Base-by-base conservation (phyloP, 331 rosid species). In the Malus hybrid region DNA sequence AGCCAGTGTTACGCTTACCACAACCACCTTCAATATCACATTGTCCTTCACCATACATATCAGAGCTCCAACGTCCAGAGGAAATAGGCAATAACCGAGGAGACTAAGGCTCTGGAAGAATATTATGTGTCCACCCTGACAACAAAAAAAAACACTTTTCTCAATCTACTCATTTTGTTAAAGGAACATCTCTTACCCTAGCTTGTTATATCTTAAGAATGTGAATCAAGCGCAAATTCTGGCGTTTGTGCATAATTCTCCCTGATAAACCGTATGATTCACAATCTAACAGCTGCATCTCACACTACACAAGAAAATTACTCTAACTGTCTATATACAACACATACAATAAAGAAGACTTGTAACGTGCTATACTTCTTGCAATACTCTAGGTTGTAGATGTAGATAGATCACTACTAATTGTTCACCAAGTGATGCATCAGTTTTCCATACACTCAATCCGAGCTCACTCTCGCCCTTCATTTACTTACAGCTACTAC, bases 61-160 rank as follows among this genome's bases (percentile, higher is more conserved):
- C 64, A 95, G 55, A 50, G 99, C 99, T 39, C 99, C 99, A 64
- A 95, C 54, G 44, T 86, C 99, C 81, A 95, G 87, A 74, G 99
- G 99, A 78, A 95, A 95, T 73, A 95, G 69, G 91, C 99, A 95
- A 73, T 92, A 95, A 44, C 99, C 99, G 82, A 95, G 85, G 16
- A 95, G 93, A 71, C 99, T 95, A 70, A 95, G 83, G 83, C 99
- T 95, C 84, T 95, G 99, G 73, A 95, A 92, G 97, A 92, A 95
- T 65, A 95, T 95, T 56, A 95, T 92, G 73, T 90, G 93, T 61
- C 99, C 99, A 13, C 99, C 99, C 99, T 95, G 90, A 76, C 12
- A 39, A 39, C 4, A 85, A 67, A 59, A 10, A 42, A 19, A 5
- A 22, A n/a, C 52, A 6, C 15, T 15, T 8, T 73, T 18, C 32